Conservation (phyloP, 805 yeast species). For the Teunomyces aglyptinius region DNA sequence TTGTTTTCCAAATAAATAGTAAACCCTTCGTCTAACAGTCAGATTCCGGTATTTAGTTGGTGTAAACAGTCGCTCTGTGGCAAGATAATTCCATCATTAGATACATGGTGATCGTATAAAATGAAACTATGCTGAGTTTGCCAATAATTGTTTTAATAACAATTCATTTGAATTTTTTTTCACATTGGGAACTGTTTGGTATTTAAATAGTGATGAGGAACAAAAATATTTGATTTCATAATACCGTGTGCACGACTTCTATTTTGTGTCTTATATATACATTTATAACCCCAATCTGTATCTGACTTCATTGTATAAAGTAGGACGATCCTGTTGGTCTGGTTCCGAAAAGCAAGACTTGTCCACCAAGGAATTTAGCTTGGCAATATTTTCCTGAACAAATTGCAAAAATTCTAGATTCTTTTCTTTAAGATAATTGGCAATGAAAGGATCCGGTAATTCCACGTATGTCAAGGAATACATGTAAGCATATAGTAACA, state of each 20-base stretch:
- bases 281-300: constrained; percentile 7
- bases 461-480: constrained; percentile 26
- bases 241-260: neutral
- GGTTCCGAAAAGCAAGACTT: constrained; percentile 20
- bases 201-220: neutral
- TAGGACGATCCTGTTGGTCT: constrained; percentile 29
- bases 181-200: neutral
- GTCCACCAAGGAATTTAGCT: constrained; percentile 9
- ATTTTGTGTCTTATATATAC: neutral
- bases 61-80: constrained; percentile 32
- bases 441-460: constrained; percentile 44
- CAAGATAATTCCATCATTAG: constrained; percentile 45
- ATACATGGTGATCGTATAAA: constrained; percentile 32
- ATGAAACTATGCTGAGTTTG: constrained; percentile 50
- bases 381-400: constrained; percentile 10
- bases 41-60: constrained; percentile 23
- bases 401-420: constrained; percentile 26
- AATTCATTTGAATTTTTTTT: neutral
- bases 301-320: constrained; percentile 33
- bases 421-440: constrained; percentile 28
- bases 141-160: constrained; percentile 16
- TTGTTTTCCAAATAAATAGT: constrained; percentile 17
- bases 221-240: neutral
- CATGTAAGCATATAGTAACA: constrained; percentile 41
- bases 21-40: constrained; percentile 11